Conservation (phyloP, 2,329 filamentous ascomycete genomes). For the Pleomassaria siparia region DNA sequence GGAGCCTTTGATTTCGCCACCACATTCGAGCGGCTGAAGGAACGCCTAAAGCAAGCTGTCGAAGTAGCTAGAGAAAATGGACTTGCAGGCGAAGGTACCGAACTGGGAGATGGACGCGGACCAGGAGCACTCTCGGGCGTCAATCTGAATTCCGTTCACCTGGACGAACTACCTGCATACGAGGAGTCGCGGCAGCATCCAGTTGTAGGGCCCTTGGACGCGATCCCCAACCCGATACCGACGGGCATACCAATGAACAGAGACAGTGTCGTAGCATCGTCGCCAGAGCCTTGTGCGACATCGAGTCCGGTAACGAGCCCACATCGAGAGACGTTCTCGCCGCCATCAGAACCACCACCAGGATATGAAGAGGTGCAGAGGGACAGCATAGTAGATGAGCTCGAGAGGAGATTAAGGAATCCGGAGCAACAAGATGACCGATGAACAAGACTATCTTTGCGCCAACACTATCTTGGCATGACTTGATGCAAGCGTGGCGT, state of each 20-base stretch:
- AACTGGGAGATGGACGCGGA: conserved; percentile 36
- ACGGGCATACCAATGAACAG: conserved; percentile 13
- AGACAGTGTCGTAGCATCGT: conserved; percentile 19
- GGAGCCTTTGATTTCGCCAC: conserved; percentile 91
- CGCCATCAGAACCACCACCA: conserved; percentile 77
- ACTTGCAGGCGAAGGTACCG: conserved; percentile 39
- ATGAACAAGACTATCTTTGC: conserved; percentile 9
- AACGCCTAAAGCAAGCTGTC: conserved; percentile 77
- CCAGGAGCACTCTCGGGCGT: conserved; percentile 50
- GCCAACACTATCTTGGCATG: conserved; percentile 2
- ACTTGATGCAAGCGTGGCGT: conserved; percentile 30
- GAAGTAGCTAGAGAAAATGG: conserved; percentile 72
- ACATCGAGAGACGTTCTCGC: conserved; percentile 43
- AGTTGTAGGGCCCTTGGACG: conserved; percentile 29
- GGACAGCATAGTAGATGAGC: conserved; percentile 72
- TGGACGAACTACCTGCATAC: conserved; percentile 88
- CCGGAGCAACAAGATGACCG: conserved; percentile 15
- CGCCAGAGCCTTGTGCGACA: conserved; percentile 22
- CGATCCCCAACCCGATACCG: conserved; percentile 25
- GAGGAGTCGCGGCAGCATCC: conserved; percentile 59
- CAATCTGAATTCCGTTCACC: conserved; percentile 66
- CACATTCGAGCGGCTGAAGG: conserved; percentile 80
- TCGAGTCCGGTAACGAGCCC: conserved; percentile 36
- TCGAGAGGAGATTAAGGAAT: conserved; percentile 55
- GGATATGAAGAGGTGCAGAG: conserved; percentile 91